Evolutionary conservation across 2,329 filamentous ascomycete species (phyloP).

Genomic region (Pseudogymnoascus sp.): DNA sequence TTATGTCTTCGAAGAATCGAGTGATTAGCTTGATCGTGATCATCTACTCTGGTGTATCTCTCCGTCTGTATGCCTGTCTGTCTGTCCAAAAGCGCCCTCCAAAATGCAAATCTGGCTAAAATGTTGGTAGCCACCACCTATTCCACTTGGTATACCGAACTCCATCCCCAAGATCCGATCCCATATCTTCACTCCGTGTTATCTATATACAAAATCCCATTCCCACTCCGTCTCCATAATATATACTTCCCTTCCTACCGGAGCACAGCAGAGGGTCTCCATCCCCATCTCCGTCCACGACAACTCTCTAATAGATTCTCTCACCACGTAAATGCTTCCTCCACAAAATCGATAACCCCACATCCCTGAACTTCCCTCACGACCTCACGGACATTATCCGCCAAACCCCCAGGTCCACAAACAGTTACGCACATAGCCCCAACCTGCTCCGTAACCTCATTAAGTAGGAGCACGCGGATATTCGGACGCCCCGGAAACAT

Average conservation of each 20-base stretch:
- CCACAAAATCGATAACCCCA: constrained; percentile 61
- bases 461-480: constrained; percentile 65
- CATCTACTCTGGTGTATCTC: not conserved
- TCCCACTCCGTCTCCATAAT: not conserved
- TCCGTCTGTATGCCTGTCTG: not conserved
- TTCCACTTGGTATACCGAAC: constrained; percentile 7
- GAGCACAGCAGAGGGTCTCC: not conserved
- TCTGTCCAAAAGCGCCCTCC: not conserved
- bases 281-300: not conserved
- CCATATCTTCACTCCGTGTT: not conserved
- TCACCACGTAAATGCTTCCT: constrained; percentile 60
- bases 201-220: not conserved
- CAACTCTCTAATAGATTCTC: not conserved
- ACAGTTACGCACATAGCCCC: constrained; percentile 85
- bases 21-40: constrained; percentile 1
- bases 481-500: constrained; percentile 89
- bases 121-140: not conserved
- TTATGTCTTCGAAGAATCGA: not conserved
- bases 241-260: not conserved
- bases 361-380: constrained; percentile 55
- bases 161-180: not conserved
- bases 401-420: constrained; percentile 65
- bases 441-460: constrained; percentile 71
- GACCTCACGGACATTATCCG: constrained; percentile 65
- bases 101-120: not conserved